Percentiles rank a stretch among this genome's conserved stretches.
phyloP scores from a whole-genome alignment of 2,329 filamentous ascomycete genomes.

The Cercospora janseana region DNA sequence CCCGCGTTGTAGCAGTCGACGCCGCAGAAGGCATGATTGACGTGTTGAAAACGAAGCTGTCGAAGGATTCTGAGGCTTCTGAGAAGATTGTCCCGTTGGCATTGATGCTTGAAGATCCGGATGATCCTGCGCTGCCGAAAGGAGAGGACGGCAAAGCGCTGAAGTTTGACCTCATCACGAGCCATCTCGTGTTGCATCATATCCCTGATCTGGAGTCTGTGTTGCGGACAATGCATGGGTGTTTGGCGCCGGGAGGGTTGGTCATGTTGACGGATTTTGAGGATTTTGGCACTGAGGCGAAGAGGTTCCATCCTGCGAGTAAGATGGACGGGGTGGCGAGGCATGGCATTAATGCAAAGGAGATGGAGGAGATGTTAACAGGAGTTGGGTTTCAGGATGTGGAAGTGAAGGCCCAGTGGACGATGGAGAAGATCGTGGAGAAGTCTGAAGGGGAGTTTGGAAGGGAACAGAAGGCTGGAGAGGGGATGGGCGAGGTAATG shows the following conservation, averaged over 20 bases:
- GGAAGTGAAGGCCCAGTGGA: conserved; percentile 27
- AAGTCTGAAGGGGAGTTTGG: conserved; percentile 34
- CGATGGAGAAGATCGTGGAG: conserved; percentile 31
- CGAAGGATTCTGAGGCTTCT: conserved; percentile 14
- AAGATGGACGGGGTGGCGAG: conserved; percentile 31
- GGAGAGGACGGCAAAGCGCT: conserved; percentile 15
- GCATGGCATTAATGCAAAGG: conserved; percentile 28
- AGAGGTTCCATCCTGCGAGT: conserved; percentile 27
- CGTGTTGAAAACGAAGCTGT: conserved; percentile 26
- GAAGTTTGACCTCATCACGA: conserved; percentile 32
- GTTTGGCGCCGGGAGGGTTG: conserved; percentile 24
- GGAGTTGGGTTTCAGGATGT: conserved; percentile 28
- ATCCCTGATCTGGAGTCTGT: conserved; percentile 28
- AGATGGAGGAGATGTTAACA: conserved; percentile 25
- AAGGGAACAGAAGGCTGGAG: conserved; percentile 24
- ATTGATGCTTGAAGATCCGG: conserved; percentile 28
- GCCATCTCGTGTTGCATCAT: conserved; percentile 32
- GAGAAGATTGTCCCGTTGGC: conserved; percentile 29
- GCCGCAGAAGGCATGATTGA: conserved; percentile 33
- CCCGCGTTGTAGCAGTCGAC: conserved; percentile 28
- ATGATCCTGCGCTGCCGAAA: conserved; percentile 24
- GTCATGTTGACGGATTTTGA: conserved; percentile 33
- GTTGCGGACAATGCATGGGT: conserved; percentile 28
- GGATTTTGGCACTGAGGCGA: conserved; percentile 29
- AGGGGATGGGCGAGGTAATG: conserved; percentile 25